phyloP scores from a whole-genome alignment of 1,139 yeast species.

The Diutina pseudorugosa region DNA sequence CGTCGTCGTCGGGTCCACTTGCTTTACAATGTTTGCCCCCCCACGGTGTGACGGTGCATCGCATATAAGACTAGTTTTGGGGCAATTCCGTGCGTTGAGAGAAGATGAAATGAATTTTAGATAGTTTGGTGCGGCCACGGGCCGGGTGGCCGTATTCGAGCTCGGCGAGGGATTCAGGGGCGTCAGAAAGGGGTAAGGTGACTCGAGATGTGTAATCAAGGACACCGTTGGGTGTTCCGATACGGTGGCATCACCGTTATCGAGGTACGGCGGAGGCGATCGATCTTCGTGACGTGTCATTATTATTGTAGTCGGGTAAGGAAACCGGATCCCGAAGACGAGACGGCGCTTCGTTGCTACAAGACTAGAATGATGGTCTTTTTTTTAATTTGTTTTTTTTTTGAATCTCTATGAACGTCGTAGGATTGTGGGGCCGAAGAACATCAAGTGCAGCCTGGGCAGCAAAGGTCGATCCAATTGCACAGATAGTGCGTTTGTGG shows the following conservation, averaged over 20 bases:
- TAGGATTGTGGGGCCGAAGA: background rate
- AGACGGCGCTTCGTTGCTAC: too few species aligned
- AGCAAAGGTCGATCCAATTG: background rate
- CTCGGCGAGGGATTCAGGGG: background rate
- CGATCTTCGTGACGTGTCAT: too few species aligned
- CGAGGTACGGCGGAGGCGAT: too few species aligned
- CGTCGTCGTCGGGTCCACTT: background rate
- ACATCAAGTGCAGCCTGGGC: background rate
- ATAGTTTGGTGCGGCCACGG: background rate
- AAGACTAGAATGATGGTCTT: too few species aligned
- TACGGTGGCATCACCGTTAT: background rate
- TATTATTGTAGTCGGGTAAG: too few species aligned
- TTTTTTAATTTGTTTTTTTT: too few species aligned
- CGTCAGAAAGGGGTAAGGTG: background rate
- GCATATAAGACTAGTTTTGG: background rate
- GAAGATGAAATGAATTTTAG: slow-evolving; percentile 2
- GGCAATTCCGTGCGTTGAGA: slow-evolving; percentile 2
- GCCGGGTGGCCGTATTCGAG: background rate
- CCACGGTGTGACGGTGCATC: background rate
- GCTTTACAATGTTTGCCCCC: background rate
- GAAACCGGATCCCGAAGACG: too few species aligned
- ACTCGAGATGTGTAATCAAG: too few species aligned
- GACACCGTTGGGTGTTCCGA: too few species aligned
- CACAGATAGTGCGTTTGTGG: background rate
- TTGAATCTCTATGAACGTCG: too few species aligned